Evolutionary conservation across 352 stramenopile genomes (phyloP), one percentile per base, ranked within the genome.

Genomic region (Phytopythium aichiense): DNA sequence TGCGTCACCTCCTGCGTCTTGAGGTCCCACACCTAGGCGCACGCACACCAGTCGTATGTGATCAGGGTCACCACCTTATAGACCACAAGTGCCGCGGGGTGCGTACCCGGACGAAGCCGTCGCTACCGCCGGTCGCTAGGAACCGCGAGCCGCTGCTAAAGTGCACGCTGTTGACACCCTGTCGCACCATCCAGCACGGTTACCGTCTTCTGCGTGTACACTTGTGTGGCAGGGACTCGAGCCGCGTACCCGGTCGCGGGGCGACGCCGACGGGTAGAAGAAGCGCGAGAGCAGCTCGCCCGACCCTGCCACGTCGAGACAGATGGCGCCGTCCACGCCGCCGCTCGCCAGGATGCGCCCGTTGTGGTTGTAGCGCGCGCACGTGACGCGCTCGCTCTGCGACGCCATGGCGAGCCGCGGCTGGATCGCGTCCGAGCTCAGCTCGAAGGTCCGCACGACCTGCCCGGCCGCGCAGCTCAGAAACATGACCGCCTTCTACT

Each of bases 141-240:
- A 90, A 92, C 16, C 83, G 69, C 4, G 80, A 92, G 28, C 83
- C 83, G 38, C 77, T 79, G 60, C 80, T 92, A 38, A 92, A 89
- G 30, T 89, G 74, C 40, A 92, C 74, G 12, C 73, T 59, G 33
- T 88, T 90, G 31, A 92, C 70, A 2, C 73, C 70, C 74, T 91
- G 43, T 9, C 70, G n/a, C 31, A 18, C n/a, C 31, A 30, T 53
- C 25, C 42, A 7, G 5, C 1, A 15, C 7, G 7, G 48, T 54
- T 38, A 54, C 22, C 9, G 63, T 3, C 13, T 43, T 15, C n/a
- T 23, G 12, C 13, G 23, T 15, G 11, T 16, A 8, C 18, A 8
- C n/a, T 4, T 52, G 22, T 16, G 35, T 40, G 35, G 9, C 35
- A 3, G 1, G 9, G 35, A 16, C 13, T 31, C 15, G 15, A 23